Evolutionary conservation across 768 basidiomycete genomes (phyloP).

Genomic region (Fomitopsis serialis): DNA sequence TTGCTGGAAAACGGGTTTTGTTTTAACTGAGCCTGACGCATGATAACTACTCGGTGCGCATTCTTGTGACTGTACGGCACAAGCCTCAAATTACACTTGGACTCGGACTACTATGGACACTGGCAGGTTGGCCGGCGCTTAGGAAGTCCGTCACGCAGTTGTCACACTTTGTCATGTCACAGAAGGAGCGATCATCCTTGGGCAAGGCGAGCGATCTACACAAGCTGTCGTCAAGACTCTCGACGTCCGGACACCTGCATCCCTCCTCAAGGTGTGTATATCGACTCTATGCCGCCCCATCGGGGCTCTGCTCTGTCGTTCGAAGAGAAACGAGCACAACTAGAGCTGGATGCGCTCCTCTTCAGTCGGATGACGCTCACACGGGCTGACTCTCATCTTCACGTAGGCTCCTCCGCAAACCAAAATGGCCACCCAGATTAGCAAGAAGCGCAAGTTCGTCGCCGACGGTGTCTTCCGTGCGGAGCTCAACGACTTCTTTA

Average conservation of each 20-base stretch:
- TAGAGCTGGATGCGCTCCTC: background rate
- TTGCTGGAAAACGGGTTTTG: too few relatives aligned
- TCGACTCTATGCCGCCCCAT: background rate
- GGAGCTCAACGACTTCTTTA: slow-evolving; percentile 99
- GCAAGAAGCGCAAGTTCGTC: slow-evolving; percentile 98
- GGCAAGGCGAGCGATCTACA: background rate
- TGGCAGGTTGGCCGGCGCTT: background rate
- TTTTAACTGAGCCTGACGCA: too few relatives aligned
- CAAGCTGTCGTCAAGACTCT: slow-evolving; percentile 2
- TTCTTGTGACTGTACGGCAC: too few relatives aligned
- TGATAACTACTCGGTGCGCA: too few relatives aligned
- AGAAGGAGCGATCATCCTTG: background rate
- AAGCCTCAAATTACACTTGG: too few relatives aligned
- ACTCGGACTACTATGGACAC: too few relatives aligned
- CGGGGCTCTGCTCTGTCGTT: background rate
- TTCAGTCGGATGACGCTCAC: background rate
- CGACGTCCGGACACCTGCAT: background rate
- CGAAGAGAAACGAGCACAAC: background rate
- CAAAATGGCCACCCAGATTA: slow-evolving; percentile 83
- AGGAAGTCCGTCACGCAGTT: background rate
- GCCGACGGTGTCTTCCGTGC: slow-evolving; percentile 99
- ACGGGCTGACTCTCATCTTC: background rate
- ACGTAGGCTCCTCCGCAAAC: background rate
- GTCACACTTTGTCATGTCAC: background rate
- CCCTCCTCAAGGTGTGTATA: background rate